A percentile compares a stretch with the other conserved stretches of the same genome.
Evolutionary conservation across 352 stramenopile genomes (phyloP).

Genomic region (Thraustochytrium striatum): DNA sequence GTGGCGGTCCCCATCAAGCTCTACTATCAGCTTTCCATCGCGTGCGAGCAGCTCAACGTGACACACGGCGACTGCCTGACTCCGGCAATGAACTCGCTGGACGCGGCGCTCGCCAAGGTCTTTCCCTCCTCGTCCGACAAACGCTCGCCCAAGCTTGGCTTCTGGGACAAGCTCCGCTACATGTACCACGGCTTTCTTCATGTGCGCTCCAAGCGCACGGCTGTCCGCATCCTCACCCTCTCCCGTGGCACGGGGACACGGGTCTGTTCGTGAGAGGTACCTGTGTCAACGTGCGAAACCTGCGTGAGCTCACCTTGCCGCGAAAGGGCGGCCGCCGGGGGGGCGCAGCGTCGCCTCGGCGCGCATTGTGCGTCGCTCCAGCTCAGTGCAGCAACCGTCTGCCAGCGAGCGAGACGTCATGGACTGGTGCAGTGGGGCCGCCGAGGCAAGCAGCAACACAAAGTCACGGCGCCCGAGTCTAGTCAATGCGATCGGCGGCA

Average conservation of each 20-base stretch:
- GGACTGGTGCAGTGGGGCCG: no score
- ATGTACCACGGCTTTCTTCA: constrained; percentile 23
- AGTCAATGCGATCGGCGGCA: no score
- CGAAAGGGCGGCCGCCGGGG: not conserved
- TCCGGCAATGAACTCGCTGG: not conserved
- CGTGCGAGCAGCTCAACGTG: constrained; percentile 30
- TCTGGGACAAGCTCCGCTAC: constrained; percentile 42
- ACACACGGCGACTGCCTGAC: constrained; percentile 27
- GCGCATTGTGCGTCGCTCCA: no score
- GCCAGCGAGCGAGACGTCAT: no score
- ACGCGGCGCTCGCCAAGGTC: not conserved
- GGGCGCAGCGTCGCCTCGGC: not conserved
- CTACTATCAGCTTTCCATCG: constrained; percentile 11
- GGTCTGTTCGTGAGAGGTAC: constrained; percentile 18
- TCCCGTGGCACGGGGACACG: constrained; percentile 44
- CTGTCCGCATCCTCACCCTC: constrained; percentile 17
- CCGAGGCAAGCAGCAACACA: no score
- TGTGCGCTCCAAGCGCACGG: not conserved
- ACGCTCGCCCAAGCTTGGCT: constrained; percentile 26
- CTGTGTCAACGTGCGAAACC: constrained; percentile 21
- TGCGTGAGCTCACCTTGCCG: constrained; percentile 8
- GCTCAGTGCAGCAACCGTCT: no score
- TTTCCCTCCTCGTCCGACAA: constrained; percentile 24
- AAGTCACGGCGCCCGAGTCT: no score
- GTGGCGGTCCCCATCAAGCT: not conserved